Conservation (phyloP, 176 grass and related monocot genomes). For the Guadua angustifolia region DNA sequence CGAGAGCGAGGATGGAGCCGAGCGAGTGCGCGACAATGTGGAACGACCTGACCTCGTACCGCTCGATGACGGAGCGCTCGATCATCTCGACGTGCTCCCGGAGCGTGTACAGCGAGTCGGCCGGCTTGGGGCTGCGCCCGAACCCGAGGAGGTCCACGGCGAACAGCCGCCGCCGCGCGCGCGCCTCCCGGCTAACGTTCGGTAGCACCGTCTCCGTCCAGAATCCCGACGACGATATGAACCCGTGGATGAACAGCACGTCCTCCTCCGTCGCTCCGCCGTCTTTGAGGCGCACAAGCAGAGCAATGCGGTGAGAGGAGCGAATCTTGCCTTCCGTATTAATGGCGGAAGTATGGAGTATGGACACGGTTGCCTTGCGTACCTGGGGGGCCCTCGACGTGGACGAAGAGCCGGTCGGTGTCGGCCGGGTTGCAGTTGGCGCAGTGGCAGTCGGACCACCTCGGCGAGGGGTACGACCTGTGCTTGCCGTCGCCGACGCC, state of each 20-base stretch:
- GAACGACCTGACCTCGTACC: slow-evolving; percentile 57
- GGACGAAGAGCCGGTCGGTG: slow-evolving; percentile 77
- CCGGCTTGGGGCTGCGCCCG: slow-evolving; percentile 75
- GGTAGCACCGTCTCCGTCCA: slow-evolving; percentile 82
- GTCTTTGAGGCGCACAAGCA: slow-evolving; percentile 27
- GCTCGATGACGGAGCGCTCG: slow-evolving; percentile 68
- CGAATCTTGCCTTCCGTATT: neutral
- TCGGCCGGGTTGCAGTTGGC: slow-evolving; percentile 77
- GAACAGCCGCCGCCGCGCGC: slow-evolving; percentile 52
- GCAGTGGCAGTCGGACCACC: slow-evolving; percentile 98
- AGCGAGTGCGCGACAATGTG: slow-evolving; percentile 80
- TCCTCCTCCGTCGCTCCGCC: slow-evolving; percentile 48
- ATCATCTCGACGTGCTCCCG: slow-evolving; percentile 73
- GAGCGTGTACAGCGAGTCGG: slow-evolving; percentile 74
- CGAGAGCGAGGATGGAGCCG: slow-evolving; percentile 69
- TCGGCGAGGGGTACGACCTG: slow-evolving; percentile 54
- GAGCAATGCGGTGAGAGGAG: neutral
- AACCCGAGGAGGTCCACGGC: slow-evolving; percentile 80
- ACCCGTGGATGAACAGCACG: slow-evolving; percentile 83
- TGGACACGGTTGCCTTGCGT: slow-evolving; percentile 3
- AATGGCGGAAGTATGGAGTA: neutral
- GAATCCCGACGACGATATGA: slow-evolving; percentile 77
- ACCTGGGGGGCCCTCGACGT: slow-evolving; percentile 70
- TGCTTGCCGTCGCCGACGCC: slow-evolving; percentile 35
- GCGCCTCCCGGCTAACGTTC: slow-evolving; percentile 53